phyloP scores from a whole-genome alignment of 352 stramenopile species.

The Pelagophyceae sp. region DNA sequence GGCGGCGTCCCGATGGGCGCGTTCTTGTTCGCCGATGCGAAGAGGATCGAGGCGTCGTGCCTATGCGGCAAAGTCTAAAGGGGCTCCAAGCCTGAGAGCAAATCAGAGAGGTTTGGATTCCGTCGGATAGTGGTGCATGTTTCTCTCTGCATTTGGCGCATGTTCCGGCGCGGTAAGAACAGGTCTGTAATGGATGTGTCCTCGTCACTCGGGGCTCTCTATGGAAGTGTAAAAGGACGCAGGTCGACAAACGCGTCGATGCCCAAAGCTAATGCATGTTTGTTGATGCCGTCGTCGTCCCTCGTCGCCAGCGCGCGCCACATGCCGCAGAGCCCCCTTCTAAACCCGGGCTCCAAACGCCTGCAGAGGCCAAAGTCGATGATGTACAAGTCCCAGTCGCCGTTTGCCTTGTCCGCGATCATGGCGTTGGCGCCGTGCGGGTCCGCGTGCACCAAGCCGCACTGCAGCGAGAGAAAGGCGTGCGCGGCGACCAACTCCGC shows the following conservation, averaged over 20 bases:
- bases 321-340: not conserved
- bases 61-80: no score
- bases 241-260: not conserved
- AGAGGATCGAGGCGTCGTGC: no score
- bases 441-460: constrained; percentile 9
- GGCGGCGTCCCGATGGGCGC: not conserved
- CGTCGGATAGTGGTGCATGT: no score
- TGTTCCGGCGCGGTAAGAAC: no score
- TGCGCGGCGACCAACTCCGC: not conserved
- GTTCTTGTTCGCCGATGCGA: not conserved
- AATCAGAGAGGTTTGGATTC: no score
- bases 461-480: not conserved
- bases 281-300: not conserved
- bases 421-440: constrained; percentile 9
- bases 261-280: not conserved
- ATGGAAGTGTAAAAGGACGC: no score
- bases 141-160: no score
- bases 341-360: not conserved
- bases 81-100: no score
- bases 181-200: no score
- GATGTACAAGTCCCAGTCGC: not conserved
- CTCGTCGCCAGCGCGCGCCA: not conserved
- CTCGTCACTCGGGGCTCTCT: no score
- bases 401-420: not conserved
- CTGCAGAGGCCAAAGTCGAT: not conserved